Base-by-base conservation (phyloP, 306 rosid species). In the Quercus cerris region DNA sequence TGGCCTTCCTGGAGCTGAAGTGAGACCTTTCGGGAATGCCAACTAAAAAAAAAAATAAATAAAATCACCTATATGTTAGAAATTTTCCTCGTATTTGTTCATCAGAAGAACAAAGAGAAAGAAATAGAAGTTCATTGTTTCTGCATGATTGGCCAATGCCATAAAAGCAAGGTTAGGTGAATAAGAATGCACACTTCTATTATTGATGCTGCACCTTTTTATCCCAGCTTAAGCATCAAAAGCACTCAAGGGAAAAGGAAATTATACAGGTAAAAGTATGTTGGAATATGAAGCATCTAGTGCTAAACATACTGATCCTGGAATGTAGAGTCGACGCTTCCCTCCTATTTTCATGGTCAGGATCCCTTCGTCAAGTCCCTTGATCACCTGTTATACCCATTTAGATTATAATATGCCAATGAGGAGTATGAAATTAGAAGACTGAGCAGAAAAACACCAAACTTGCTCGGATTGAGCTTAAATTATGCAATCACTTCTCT, bases 1-100 rank as follows among this genome's bases (percentile, higher is more conserved):
- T 83, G 97, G 99, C 86, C 99, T 91, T 80, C 99, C 99, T 68
- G 99, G 99, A 75, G 99, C 97, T 76, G 99, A 93, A 61, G 49
- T 88, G 27, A 94, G 97, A 59, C 97, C 97, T 80, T 94, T 93
- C 38, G 99, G 99, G 83, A 94, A 94, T 61, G 99, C 97, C 95
- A 94, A 81, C 99, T 94, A 82, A 79, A 61, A 63, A 85, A 64
- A 35, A 74, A 75, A 38, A 78, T n/a, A n/a, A n/a, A n/a, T n/a
- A 41, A 41, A 73, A 49, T 46, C 6, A 52, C 20, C 22, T 25
- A 49, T 17, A 56, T 31, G 46, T 74, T 58, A 78, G 64, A 81
- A 25, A 79, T 62, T 75, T 62, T 74, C 44, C 27, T 23, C 15
- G 33, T 38, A 5, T 20, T 17, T 33, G 5, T 73, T 62, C 57